Evolutionary conservation across 2,329 filamentous ascomycete species (phyloP).

Genomic region (Ascochyta viciae-villosae): DNA sequence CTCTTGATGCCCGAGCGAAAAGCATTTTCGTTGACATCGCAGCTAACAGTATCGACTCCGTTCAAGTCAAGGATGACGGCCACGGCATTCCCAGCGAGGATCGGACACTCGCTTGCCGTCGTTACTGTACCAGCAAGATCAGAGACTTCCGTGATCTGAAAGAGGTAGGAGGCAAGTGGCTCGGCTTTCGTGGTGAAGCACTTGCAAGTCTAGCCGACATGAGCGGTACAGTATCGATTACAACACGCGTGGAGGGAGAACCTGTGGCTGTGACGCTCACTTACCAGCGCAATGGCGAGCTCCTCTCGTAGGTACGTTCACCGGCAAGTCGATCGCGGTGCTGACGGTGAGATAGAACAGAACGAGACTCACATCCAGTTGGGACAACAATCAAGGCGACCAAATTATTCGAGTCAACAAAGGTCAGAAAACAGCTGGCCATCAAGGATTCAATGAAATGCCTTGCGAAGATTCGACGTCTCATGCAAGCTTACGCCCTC

Average conservation of each 20-base stretch:
- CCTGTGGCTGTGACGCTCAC: conserved; percentile 62
- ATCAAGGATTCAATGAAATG: conserved; percentile 65
- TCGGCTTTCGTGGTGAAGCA: conserved; percentile 81
- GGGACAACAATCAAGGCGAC: conserved; percentile 72
- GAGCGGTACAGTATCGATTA: conserved; percentile 64
- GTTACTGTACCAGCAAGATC: conserved; percentile 79
- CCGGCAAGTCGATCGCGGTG: not conserved
- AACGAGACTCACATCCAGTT: conserved; percentile 61
- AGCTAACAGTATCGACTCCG: conserved; percentile 69
- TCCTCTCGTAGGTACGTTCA: conserved; percentile 48
- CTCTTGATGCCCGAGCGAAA: conserved; percentile 74
- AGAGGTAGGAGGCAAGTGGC: conserved; percentile 61
- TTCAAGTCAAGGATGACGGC: conserved; percentile 73
- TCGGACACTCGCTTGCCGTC: conserved; percentile 66
- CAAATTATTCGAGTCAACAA: conserved; percentile 66
- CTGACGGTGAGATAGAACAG: conserved; percentile 30
- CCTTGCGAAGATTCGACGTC: conserved; percentile 63
- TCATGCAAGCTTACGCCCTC: conserved; percentile 71
- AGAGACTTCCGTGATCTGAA: conserved; percentile 67
- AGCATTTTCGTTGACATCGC: conserved; percentile 70
- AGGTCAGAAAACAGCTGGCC: conserved; percentile 67
- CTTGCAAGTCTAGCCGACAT: conserved; percentile 70
- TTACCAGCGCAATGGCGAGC: conserved; percentile 59
- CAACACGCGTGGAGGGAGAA: conserved; percentile 69
- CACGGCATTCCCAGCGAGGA: conserved; percentile 70